Conservation (phyloP, 805 yeast genomes). For the Wickerhamomyces hampshirensis region DNA sequence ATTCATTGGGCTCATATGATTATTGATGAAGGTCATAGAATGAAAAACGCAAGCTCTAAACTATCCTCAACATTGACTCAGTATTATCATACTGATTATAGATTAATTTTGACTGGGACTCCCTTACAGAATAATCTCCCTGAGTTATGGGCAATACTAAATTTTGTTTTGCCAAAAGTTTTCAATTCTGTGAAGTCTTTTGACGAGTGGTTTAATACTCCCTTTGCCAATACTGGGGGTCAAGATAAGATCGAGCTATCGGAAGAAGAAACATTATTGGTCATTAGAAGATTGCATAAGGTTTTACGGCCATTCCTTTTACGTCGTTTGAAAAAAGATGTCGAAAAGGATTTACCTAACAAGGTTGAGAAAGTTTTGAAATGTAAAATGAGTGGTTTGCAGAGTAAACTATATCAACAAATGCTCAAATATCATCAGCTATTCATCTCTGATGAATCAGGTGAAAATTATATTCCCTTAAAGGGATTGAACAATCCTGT, state of each 20-base stretch:
- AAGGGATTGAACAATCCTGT: constrained; percentile 78
- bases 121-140: constrained; percentile 89
- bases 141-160: constrained; percentile 77
- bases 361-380: constrained; percentile 79
- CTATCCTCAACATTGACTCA: constrained; percentile 61
- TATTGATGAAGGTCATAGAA: constrained; percentile 92
- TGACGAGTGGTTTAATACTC: constrained; percentile 58
- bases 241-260: constrained; percentile 77
- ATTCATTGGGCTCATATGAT: constrained; percentile 72
- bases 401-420: constrained; percentile 65
- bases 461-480: constrained; percentile 50
- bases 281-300: constrained; percentile 80
- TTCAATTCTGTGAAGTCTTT: constrained; percentile 65
- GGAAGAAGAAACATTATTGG: constrained; percentile 80
- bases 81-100: constrained; percentile 32
- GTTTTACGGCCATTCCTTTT: constrained; percentile 80
- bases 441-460: constrained; percentile 60
- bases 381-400: constrained; percentile 72
- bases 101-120: constrained; percentile 77
- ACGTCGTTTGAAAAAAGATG: constrained; percentile 82
- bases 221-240: constrained; percentile 68
- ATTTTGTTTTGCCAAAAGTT: constrained; percentile 86
- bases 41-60: constrained; percentile 72
- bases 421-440: constrained; percentile 69
- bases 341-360: constrained; percentile 80